phyloP scores from a whole-genome alignment of 306 rosid genomes.

The Hippophae rhamnoides region DNA sequence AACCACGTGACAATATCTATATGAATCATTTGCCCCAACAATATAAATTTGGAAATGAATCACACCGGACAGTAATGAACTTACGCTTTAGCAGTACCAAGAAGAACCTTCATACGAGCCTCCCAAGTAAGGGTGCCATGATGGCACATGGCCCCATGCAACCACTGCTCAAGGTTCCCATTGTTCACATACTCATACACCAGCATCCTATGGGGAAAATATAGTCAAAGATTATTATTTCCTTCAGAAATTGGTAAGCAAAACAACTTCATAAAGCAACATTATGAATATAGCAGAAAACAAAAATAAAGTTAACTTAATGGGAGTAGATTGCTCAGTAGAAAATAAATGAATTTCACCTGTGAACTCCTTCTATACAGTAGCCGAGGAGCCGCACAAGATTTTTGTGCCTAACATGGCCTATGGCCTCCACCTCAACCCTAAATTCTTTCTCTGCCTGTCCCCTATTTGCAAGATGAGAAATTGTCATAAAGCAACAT shows the following conservation, averaged over 20 bases:
- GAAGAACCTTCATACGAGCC: slow-evolving; percentile 75
- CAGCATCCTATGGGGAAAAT: slow-evolving; percentile 53
- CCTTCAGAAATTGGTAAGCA: slow-evolving; percentile 4
- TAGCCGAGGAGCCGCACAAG: slow-evolving; percentile 92
- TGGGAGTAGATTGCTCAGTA: slow-evolving; percentile 1
- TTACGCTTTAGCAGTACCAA: slow-evolving; percentile 97
- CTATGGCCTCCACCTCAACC: slow-evolving; percentile 98
- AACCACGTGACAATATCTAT: no score
- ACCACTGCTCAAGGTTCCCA: slow-evolving; percentile 95
- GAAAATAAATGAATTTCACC: slow-evolving; percentile 32
- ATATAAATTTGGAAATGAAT: background rate
- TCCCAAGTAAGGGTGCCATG: slow-evolving; percentile 86
- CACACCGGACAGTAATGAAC: slow-evolving; percentile 22
- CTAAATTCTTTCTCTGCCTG: slow-evolving; percentile 98
- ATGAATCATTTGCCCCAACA: slow-evolving; percentile 6
- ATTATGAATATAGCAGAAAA: background rate
- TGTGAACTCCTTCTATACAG: slow-evolving; percentile 87
- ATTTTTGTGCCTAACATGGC: slow-evolving; percentile 93
- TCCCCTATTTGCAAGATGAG: slow-evolving; percentile 47
- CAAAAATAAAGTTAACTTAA: slow-evolving; percentile 1
- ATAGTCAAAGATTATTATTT: slow-evolving; percentile 4
- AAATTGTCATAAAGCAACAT: slow-evolving; percentile 12
- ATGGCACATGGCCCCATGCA: slow-evolving; percentile 71
- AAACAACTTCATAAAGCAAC: no score
- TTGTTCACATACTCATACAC: slow-evolving; percentile 95